Evolutionary conservation across 2,329 filamentous ascomycete genomes (phyloP).

Genomic region (Beauveria scarabaeidicola): DNA sequence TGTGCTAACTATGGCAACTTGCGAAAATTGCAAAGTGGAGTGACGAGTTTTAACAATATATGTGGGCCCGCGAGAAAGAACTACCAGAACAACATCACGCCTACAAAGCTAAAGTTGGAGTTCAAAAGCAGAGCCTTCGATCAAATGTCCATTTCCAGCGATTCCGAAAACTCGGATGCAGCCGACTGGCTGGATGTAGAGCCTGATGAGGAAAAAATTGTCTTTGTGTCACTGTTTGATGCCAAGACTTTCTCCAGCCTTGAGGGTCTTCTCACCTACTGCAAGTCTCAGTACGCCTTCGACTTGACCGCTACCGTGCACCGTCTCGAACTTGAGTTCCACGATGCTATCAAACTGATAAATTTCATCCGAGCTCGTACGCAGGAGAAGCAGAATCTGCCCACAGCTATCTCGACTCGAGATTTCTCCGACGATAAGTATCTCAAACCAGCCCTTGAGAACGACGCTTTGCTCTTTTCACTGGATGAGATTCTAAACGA

Average conservation of each 20-base stretch:
- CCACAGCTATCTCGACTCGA: conserved; percentile 49
- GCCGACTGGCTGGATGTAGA: conserved; percentile 49
- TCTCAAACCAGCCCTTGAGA: conserved; percentile 75
- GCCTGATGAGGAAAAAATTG: conserved; percentile 52
- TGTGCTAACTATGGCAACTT: not conserved
- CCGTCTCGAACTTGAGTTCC: conserved; percentile 56
- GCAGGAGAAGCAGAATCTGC: conserved; percentile 36
- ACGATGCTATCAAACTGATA: conserved; percentile 64
- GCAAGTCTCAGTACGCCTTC: conserved; percentile 56
- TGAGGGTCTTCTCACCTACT: conserved; percentile 57
- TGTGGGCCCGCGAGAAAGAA: conserved; percentile 5
- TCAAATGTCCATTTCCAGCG: conserved; percentile 21
- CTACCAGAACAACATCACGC: not conserved
- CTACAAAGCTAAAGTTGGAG: not conserved
- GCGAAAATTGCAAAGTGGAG: conserved; percentile 9
- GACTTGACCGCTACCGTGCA: conserved; percentile 56
- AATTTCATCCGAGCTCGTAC: conserved; percentile 54
- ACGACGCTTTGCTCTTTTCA: conserved; percentile 81
- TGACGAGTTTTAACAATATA: not conserved
- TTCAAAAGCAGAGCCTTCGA: not conserved
- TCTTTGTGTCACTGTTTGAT: conserved; percentile 61
- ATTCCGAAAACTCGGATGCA: conserved; percentile 29
- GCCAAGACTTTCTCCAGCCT: conserved; percentile 57
- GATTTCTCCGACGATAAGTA: conserved; percentile 71
- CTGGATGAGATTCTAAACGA: conserved; percentile 65